Evolutionary conservation across 192 early-diverging fungal species (phyloP).

Genomic region (Coemansia sp.): DNA sequence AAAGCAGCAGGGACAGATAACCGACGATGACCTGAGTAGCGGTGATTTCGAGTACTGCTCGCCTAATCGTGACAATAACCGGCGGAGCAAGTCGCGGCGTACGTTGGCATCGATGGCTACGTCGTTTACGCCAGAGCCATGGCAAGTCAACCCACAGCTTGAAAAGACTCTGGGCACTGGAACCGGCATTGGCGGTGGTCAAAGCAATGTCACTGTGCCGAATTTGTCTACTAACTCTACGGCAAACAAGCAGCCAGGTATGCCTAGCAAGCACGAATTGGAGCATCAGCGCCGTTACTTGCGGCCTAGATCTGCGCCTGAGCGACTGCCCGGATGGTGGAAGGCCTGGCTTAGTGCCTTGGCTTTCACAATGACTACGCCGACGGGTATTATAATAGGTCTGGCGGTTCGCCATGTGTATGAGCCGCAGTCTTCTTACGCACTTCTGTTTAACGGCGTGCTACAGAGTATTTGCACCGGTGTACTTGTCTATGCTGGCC

Average conservation of each 20-base stretch:
- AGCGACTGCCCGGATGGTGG: slow-evolving; percentile 54
- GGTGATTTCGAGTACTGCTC: slow-evolving; percentile 25
- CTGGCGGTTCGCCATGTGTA: slow-evolving; percentile 68
- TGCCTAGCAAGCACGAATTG: neutral
- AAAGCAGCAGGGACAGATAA: neutral
- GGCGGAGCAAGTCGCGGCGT: slow-evolving; percentile 36
- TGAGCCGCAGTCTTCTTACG: slow-evolving; percentile 61
- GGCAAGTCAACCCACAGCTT: slow-evolving; percentile 51
- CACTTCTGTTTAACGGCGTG: slow-evolving; percentile 68
- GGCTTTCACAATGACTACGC: slow-evolving; percentile 71
- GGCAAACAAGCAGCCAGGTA: neutral
- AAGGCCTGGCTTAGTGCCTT: slow-evolving; percentile 59
- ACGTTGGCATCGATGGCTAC: slow-evolving; percentile 51
- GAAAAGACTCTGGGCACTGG: slow-evolving; percentile 25
- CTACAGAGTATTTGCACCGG: slow-evolving; percentile 77
- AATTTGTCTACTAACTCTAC: neutral
- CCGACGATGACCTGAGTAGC: slow-evolving; percentile 14
- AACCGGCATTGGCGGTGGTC: neutral
- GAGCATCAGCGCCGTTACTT: slow-evolving; percentile 19
- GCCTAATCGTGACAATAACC: slow-evolving; percentile 5
- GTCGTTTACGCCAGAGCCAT: slow-evolving; percentile 52
- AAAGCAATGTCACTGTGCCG: neutral
- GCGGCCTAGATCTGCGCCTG: slow-evolving; percentile 30
- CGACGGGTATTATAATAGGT: slow-evolving; percentile 77
- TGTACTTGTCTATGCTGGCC: slow-evolving; percentile 74